Percentiles rank a stretch among this genome's conserved stretches.
Conservation (phyloP, 2,329 filamentous ascomycete genomes). For the Fonsecaea monophora region DNA sequence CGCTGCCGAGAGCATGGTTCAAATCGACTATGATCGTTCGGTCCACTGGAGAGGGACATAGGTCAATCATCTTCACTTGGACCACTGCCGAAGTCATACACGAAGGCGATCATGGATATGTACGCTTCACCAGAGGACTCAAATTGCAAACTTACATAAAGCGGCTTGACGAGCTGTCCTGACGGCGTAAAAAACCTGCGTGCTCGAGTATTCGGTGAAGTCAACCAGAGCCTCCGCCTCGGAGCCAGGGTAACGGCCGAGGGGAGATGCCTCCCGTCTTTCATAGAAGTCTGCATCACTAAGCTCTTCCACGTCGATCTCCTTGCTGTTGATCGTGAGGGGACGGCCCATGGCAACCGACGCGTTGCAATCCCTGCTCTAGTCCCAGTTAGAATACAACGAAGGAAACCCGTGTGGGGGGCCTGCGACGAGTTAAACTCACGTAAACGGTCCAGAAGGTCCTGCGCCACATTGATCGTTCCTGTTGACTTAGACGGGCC, state of each 20-base stretch:
- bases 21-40: neutral
- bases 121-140: neutral
- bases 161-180: neutral
- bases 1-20: neutral
- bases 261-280: neutral
- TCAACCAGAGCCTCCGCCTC: neutral
- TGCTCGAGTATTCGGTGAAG: neutral
- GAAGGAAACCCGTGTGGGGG: neutral
- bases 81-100: neutral
- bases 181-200: neutral
- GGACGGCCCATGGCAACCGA: neutral
- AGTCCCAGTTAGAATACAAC: neutral
- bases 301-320: neutral
- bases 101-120: neutral
- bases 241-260: too few relatives aligned
- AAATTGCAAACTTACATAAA: neutral
- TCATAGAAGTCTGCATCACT: neutral
- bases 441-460: neutral
- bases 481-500: neutral
- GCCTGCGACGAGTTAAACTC: neutral
- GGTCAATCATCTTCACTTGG: neutral
- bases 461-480: conserved; percentile 4
- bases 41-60: neutral
- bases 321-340: neutral
- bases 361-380: neutral